Conservation (phyloP, 2,329 filamentous ascomycete genomes). For the Talaromyces funiculosus region DNA sequence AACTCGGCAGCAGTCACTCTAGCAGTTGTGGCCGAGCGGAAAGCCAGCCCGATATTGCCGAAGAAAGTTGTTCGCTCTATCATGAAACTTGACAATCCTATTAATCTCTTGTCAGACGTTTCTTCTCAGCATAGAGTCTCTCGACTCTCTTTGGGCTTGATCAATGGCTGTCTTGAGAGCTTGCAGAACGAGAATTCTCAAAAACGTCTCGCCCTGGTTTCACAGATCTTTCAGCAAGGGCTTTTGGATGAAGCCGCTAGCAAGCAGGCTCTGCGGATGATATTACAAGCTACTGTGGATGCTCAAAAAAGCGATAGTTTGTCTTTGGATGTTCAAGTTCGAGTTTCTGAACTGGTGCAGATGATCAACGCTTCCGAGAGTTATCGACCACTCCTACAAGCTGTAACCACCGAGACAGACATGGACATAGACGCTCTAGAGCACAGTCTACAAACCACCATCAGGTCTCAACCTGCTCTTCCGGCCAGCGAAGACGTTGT, state of each 20-base stretch:
- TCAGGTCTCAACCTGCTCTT: slow-evolving; percentile 54
- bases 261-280: slow-evolving; percentile 26
- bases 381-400: slow-evolving; percentile 59
- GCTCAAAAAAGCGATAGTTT: slow-evolving; percentile 44
- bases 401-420: slow-evolving; percentile 60
- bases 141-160: slow-evolving; percentile 32
- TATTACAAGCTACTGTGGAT: slow-evolving; percentile 30
- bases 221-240: slow-evolving; percentile 29
- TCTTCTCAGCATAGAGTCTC: slow-evolving; percentile 29
- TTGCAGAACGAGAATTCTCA: slow-evolving; percentile 30
- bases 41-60: slow-evolving; percentile 64
- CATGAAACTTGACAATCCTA: slow-evolving; percentile 28
- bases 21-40: slow-evolving; percentile 74
- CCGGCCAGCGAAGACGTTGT: slow-evolving; percentile 46
- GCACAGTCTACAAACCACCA: slow-evolving; percentile 64
- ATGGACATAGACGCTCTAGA: slow-evolving; percentile 71
- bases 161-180: slow-evolving; percentile 29
- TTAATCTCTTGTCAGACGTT: slow-evolving; percentile 31
- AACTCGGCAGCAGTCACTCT: slow-evolving; percentile 72
- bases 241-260: slow-evolving; percentile 28
- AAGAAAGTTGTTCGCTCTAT: slow-evolving; percentile 59
- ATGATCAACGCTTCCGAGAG: slow-evolving; percentile 57
- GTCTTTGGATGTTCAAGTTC: slow-evolving; percentile 50
- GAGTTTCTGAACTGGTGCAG: slow-evolving; percentile 63
- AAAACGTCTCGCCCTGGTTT: slow-evolving; percentile 44